phyloP scores from a whole-genome alignment of 2,329 filamentous ascomycete genomes.

The Bipolaris bicolor region DNA sequence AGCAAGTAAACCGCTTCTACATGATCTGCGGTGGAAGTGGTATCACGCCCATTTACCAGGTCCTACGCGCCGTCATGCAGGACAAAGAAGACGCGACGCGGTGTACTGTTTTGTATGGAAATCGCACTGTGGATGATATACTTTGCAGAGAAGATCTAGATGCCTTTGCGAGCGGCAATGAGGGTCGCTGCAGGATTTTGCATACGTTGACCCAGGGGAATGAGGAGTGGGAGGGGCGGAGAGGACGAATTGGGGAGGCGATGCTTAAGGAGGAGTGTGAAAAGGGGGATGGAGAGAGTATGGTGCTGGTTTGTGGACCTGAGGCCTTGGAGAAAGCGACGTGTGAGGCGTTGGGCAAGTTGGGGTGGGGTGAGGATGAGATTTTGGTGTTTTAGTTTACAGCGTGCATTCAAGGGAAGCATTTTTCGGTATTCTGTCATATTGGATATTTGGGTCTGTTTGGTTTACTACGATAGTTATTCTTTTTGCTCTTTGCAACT shows the following conservation, averaged over 20 bases:
- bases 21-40: slow-evolving; percentile 92
- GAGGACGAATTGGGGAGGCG: slow-evolving; percentile 68
- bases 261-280: slow-evolving; percentile 66
- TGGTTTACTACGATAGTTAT: background rate
- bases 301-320: slow-evolving; percentile 83
- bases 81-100: slow-evolving; percentile 67
- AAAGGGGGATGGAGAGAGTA: slow-evolving; percentile 55
- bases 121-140: slow-evolving; percentile 80
- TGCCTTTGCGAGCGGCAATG: slow-evolving; percentile 59
- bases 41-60: slow-evolving; percentile 89
- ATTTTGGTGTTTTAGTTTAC: slow-evolving; percentile 71
- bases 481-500: background rate
- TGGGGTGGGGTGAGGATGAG: slow-evolving; percentile 76
- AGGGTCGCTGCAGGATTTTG: slow-evolving; percentile 66
- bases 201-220: slow-evolving; percentile 72
- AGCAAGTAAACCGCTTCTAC: slow-evolving; percentile 70
- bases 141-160: slow-evolving; percentile 78
- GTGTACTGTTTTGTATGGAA: slow-evolving; percentile 80
- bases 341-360: slow-evolving; percentile 60
- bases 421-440: background rate
- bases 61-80: slow-evolving; percentile 74
- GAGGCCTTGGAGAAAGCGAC: slow-evolving; percentile 73
- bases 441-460: background rate
- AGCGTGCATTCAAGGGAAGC: background rate
- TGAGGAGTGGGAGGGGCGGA: slow-evolving; percentile 70